Conservation (phyloP, 225 moss, liverwort and hornwort genomes). For the Polytrichum formosum region DNA sequence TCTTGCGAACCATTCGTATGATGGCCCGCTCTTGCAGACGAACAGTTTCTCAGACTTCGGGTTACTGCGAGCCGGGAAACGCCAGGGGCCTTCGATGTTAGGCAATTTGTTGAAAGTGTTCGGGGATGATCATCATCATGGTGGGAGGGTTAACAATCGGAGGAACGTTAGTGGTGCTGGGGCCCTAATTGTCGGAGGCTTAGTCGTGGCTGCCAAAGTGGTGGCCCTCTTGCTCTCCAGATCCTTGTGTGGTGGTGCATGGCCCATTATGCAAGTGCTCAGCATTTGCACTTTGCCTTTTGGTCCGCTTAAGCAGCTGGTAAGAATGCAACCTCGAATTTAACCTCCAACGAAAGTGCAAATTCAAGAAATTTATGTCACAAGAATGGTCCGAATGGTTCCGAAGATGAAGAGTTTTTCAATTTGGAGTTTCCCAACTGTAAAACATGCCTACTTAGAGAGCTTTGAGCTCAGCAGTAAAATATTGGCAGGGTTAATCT, state of each 20-base stretch:
- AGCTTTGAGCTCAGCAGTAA: too few relatives aligned
- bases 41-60: constrained; percentile 32
- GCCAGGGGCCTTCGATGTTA: constrained; percentile 25
- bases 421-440: too few relatives aligned
- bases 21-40: constrained; percentile 35
- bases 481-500: background rate
- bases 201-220: constrained; percentile 47
- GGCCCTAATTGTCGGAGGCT: constrained; percentile 35
- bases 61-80: constrained; percentile 43
- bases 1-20: constrained; percentile 9
- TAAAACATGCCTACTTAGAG: too few relatives aligned
- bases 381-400: too few relatives aligned
- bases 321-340: constrained; percentile 19
- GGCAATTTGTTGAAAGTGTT: constrained; percentile 33
- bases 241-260: constrained; percentile 55
- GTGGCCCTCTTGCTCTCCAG: constrained; percentile 66
- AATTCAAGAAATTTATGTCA: background rate
- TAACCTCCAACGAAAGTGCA: background rate
- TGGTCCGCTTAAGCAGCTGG: constrained; percentile 61
- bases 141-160: constrained; percentile 1
- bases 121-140: constrained; percentile 6
- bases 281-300: constrained; percentile 70
- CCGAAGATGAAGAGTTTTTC: too few relatives aligned
- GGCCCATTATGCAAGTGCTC: constrained; percentile 81
- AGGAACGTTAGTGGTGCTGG: constrained; percentile 14